phyloP scores from a whole-genome alignment of 1,284 basidiomycete genomes.

The Mycena sp. region DNA sequence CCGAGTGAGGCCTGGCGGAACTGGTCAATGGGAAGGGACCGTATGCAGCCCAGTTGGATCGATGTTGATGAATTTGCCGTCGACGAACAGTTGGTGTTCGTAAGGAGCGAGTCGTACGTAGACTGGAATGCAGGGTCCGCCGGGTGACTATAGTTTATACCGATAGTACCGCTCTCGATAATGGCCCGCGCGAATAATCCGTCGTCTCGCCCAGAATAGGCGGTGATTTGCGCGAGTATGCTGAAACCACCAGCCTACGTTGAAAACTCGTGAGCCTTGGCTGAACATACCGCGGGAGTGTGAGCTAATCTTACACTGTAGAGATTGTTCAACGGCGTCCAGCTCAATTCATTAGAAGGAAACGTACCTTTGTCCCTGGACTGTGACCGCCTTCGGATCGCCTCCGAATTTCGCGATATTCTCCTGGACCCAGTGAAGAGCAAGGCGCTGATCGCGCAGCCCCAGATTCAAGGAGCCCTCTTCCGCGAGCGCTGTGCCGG shows the following conservation, averaged over 20 bases:
- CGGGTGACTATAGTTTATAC: background rate
- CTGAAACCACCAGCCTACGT: slow-evolving; percentile 14
- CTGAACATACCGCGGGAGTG: background rate
- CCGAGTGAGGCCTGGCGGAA: slow-evolving; percentile 6
- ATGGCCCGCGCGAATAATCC: slow-evolving; percentile 14
- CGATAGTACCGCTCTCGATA: slow-evolving; percentile 9
- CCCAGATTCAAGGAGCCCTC: slow-evolving; percentile 19
- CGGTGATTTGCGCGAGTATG: slow-evolving; percentile 8
- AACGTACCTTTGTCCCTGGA: slow-evolving; percentile 18
- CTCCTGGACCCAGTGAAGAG: slow-evolving; percentile 19
- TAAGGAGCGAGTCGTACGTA: slow-evolving; percentile 10
- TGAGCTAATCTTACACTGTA: slow-evolving; percentile 2
- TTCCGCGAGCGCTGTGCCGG: background rate
- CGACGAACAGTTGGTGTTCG: background rate
- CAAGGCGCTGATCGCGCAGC: slow-evolving; percentile 13
- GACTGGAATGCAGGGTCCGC: background rate
- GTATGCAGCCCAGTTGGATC: slow-evolving; percentile 8
- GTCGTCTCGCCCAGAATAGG: slow-evolving; percentile 16
- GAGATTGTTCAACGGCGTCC: background rate
- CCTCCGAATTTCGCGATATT: slow-evolving; percentile 14
- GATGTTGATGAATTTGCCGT: background rate
- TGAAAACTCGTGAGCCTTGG: background rate
- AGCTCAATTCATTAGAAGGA: background rate
- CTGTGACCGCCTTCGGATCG: slow-evolving; percentile 5
- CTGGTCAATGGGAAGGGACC: slow-evolving; percentile 9